These are phyloP conservation scores for Mycena haematopus DNA, from an alignment of 768 basidiomycete genomes.

Conservation along the genomic window DNA sequence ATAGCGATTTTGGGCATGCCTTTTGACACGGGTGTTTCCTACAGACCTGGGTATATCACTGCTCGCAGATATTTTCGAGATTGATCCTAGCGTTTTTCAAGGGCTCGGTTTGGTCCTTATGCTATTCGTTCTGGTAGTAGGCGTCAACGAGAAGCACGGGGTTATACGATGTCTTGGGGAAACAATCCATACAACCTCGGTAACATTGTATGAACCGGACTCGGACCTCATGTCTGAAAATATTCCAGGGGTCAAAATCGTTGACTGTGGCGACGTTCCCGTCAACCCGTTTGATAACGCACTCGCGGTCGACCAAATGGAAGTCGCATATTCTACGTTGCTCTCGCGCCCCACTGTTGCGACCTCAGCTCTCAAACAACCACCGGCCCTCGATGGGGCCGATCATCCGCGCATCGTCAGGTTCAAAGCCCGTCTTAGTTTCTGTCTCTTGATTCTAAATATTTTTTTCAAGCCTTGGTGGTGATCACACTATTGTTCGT, in stretches of 20 bases:
- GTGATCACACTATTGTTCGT: constrained; percentile 85
- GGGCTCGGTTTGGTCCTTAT: constrained; percentile 87
- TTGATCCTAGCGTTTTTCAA: constrained; percentile 35
- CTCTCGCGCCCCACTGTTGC: constrained; percentile 58
- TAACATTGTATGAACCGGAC: background rate
- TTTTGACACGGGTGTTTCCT: constrained; percentile 75
- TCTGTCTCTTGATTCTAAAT: constrained; percentile 3
- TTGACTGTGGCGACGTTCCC: constrained; percentile 92
- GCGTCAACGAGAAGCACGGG: constrained; percentile 60
- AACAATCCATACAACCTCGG: constrained; percentile 61
- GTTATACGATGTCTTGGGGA: constrained; percentile 78
- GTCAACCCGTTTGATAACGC: constrained; percentile 82
- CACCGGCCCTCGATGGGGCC: constrained; percentile 61
- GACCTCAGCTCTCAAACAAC: constrained; percentile 37
- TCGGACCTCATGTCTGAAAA: background rate
- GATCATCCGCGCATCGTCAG: constrained; percentile 82
- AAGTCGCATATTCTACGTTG: constrained; percentile 82
- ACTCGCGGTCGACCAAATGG: constrained; percentile 85
- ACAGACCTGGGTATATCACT: constrained; percentile 55
- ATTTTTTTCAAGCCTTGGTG: constrained; percentile 63
- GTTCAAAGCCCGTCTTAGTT: constrained; percentile 30
- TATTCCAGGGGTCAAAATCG: constrained; percentile 54
- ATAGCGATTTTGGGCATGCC: constrained; percentile 84
- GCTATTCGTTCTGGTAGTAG: constrained; percentile 84
- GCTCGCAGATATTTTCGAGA: background rate